Evolutionary conservation across 140 eudicot species (phyloP).

Genomic region (Stevia rebaudiana): DNA sequence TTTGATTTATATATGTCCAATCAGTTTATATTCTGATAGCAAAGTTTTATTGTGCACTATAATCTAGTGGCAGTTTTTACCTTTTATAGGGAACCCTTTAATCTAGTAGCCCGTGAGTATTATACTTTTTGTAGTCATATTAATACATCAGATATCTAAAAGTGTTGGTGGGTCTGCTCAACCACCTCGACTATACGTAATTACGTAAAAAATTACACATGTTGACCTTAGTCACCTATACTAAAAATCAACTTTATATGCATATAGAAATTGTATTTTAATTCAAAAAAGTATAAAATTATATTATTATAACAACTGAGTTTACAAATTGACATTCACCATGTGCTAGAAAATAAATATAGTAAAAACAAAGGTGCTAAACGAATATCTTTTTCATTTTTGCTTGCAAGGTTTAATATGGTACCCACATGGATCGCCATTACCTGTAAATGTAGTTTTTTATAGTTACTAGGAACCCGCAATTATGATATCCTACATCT

Average conservation of each 20-base stretch:
- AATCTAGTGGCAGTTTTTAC: slow-evolving; percentile 7
- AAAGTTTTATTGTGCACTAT: neutral
- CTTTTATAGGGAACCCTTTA: too few species aligned
- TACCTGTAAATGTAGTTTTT: neutral
- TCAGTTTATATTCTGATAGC: neutral
- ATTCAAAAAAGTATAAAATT: neutral
- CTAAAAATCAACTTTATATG: neutral
- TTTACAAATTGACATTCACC: neutral
- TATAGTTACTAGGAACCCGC: neutral
- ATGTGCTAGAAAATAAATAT: neutral
- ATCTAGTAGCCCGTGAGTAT: too few species aligned
- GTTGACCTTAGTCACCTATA: neutral
- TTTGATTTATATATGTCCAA: too few species aligned
- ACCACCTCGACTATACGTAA: neutral
- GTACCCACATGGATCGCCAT: neutral
- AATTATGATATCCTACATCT: neutral
- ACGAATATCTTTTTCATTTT: neutral
- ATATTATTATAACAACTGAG: neutral
- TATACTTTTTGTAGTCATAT: neutral
- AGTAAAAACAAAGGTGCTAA: slow-evolving; percentile 9
- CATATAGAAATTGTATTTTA: neutral
- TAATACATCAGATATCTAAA: neutral
- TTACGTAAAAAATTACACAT: neutral
- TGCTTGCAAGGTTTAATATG: neutral
- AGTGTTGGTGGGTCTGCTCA: neutral